Conservation (phyloP, 2,329 filamentous ascomycete species). For the Arthrobotrys musiformis region DNA sequence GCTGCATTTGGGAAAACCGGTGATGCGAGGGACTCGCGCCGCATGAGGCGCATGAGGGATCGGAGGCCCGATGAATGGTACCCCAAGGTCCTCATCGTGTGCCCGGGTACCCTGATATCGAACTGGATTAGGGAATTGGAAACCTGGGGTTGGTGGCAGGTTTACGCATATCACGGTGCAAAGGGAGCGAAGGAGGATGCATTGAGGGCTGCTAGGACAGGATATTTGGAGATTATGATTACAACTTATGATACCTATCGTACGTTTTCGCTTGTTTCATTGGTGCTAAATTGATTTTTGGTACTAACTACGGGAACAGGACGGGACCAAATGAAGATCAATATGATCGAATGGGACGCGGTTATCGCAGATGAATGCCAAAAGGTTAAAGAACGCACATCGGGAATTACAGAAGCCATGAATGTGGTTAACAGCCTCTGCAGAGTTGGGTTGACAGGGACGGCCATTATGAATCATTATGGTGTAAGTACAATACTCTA, state of each 20-base stretch:
- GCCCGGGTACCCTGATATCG: slow-evolving; percentile 84
- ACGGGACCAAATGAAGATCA: slow-evolving; percentile 74
- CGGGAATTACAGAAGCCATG: slow-evolving; percentile 85
- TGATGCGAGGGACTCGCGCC: slow-evolving; percentile 83
- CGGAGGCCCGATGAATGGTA: slow-evolving; percentile 75
- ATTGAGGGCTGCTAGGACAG: slow-evolving; percentile 76
- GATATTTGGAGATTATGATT: slow-evolving; percentile 87
- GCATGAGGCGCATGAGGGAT: slow-evolving; percentile 83
- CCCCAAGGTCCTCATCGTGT: slow-evolving; percentile 83
- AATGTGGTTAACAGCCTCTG: slow-evolving; percentile 90
- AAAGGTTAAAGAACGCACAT: slow-evolving; percentile 79
- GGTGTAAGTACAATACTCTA: slow-evolving; percentile 61
- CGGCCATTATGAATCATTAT: slow-evolving; percentile 97
- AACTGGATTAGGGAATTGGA: slow-evolving; percentile 91
- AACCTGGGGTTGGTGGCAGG: slow-evolving; percentile 96
- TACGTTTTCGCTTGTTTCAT: slow-evolving; percentile 60
- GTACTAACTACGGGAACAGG: slow-evolving; percentile 19
- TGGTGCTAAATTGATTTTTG: not conserved
- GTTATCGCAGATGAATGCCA: slow-evolving; percentile 96
- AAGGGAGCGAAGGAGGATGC: slow-evolving; percentile 74
- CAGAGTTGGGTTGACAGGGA: slow-evolving; percentile 91
- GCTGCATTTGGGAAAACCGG: slow-evolving; percentile 94
- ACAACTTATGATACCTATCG: slow-evolving; percentile 90
- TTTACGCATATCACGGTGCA: slow-evolving; percentile 80
- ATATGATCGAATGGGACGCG: slow-evolving; percentile 90